Evolutionary conservation across 352 stramenopile genomes (phyloP).

Genomic region (Phytophthora macrochlamydospora): DNA sequence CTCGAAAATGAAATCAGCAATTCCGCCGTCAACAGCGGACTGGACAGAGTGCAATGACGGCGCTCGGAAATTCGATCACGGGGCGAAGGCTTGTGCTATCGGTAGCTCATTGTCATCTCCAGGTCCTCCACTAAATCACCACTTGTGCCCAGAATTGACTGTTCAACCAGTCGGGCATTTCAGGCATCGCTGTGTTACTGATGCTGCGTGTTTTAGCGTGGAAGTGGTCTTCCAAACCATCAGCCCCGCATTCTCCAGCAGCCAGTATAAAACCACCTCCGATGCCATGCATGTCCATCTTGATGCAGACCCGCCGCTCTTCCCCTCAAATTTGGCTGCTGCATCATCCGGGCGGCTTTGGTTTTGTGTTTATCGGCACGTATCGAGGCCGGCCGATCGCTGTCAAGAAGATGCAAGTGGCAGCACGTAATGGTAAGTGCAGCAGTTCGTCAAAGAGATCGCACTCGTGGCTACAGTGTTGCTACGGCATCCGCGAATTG

Average conservation of each 20-base stretch:
- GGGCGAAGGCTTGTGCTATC: slow-evolving; percentile 14
- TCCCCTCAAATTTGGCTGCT: slow-evolving; percentile 42
- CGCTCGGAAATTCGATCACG: slow-evolving; percentile 21
- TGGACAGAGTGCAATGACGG: slow-evolving; percentile 8
- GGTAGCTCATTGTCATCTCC: too few species aligned
- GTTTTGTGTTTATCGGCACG: slow-evolving; percentile 42
- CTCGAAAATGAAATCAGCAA: slow-evolving; percentile 28
- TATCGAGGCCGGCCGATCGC: slow-evolving; percentile 38
- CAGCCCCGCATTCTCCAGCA: slow-evolving; percentile 12
- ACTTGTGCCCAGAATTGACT: too few species aligned
- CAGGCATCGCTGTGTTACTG: slow-evolving; percentile 20
- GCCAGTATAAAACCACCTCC: slow-evolving; percentile 11
- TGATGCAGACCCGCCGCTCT: slow-evolving; percentile 45
- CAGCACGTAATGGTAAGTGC: slow-evolving; percentile 22
- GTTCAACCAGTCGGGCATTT: too few species aligned
- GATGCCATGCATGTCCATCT: slow-evolving; percentile 37
- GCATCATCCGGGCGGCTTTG: slow-evolving; percentile 48
- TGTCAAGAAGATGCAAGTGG: slow-evolving; percentile 46
- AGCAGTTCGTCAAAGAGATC: slow-evolving; percentile 50
- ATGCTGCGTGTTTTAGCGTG: slow-evolving; percentile 18
- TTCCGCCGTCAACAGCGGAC: slow-evolving; percentile 24
- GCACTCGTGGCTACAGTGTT: slow-evolving; percentile 33
- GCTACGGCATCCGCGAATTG: slow-evolving; percentile 44
- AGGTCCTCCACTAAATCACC: too few species aligned
- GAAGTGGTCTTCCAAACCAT: slow-evolving; percentile 19